Conservation (phyloP, 1,284 basidiomycete species). For the Tetrapyrgos nigripes region DNA sequence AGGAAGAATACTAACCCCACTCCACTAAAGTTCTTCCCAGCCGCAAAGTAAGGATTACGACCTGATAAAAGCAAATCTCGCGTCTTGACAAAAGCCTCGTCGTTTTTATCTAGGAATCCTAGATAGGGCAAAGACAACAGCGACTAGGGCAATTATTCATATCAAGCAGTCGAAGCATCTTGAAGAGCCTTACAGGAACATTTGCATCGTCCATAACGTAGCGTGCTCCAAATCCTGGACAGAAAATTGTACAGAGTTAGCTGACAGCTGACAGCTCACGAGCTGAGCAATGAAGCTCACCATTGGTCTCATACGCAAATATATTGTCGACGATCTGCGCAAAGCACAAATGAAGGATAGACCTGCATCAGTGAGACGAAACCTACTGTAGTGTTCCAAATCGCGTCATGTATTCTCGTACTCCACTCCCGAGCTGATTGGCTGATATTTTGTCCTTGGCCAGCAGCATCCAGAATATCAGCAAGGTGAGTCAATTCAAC, state of each 20-base stretch:
- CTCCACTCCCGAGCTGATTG: slow-evolving; percentile 64
- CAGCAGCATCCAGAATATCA: slow-evolving; percentile 58
- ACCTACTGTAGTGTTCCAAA: slow-evolving; percentile 68
- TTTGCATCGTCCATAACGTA: slow-evolving; percentile 87
- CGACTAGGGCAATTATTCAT: slow-evolving; percentile 50
- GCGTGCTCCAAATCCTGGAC: slow-evolving; percentile 62
- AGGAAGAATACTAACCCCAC: slow-evolving; percentile 58
- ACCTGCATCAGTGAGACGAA: background rate
- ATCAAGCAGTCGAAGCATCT: background rate
- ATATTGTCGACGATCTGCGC: slow-evolving; percentile 62
- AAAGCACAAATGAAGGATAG: slow-evolving; percentile 5
- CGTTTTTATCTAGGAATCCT: slow-evolving; percentile 67
- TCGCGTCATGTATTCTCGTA: slow-evolving; percentile 61
- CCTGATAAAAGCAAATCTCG: slow-evolving; percentile 65
- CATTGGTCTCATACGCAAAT: slow-evolving; percentile 82
- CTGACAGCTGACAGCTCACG: background rate
- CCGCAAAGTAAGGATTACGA: slow-evolving; percentile 73
- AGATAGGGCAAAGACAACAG: slow-evolving; percentile 79
- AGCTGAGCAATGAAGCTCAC: slow-evolving; percentile 40
- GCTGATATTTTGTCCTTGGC: slow-evolving; percentile 56
- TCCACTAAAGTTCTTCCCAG: slow-evolving; percentile 69
- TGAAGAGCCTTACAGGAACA: slow-evolving; percentile 66
- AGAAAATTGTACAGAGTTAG: slow-evolving; percentile 3
- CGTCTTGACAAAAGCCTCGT: slow-evolving; percentile 67
- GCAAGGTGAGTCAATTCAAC: slow-evolving; percentile 72